Percentiles rank a stretch among this genome's conserved stretches.
Evolutionary conservation across 1,139 yeast genomes (phyloP).

Genomic region (Saccharomycopsis hybrid): DNA sequence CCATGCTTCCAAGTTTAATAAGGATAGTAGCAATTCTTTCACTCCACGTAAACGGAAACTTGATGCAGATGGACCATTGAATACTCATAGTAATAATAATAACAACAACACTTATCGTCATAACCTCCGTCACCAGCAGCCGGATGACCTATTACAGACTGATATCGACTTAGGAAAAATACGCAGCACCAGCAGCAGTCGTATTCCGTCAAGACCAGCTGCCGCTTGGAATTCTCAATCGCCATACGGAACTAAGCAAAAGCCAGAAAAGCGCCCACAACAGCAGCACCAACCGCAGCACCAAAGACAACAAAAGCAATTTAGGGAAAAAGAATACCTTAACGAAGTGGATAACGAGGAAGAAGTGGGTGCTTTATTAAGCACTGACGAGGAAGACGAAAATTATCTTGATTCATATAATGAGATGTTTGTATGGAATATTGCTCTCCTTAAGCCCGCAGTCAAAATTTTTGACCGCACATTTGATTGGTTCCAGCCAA

Average conservation of each 20-base stretch:
- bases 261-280: neutral
- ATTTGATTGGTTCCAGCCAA: constrained; percentile 93
- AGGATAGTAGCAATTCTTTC: neutral
- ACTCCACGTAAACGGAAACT: too few species aligned
- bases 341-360: constrained; percentile 13
- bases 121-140: neutral
- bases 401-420: constrained; percentile 38
- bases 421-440: constrained; percentile 93
- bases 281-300: neutral
- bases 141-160: neutral
- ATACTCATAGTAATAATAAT: too few species aligned
- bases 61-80: too few species aligned
- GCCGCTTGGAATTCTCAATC: too few species aligned
- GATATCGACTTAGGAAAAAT: too few species aligned
- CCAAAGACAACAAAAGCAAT: too few species aligned
- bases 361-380: neutral
- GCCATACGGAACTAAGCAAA: too few species aligned
- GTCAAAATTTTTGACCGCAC: constrained; percentile 56
- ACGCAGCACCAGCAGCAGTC: too few species aligned
- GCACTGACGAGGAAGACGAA: constrained; percentile 8
- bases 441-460: constrained; percentile 63
- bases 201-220: too few species aligned
- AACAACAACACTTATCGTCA: neutral
- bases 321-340: neutral
- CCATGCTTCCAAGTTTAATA: too few species aligned